Evolutionary conservation across 164 flowering plant species (phyloP), one percentile per base, ranked within the genome.

Genomic region (Akebia trifoliata): DNA sequence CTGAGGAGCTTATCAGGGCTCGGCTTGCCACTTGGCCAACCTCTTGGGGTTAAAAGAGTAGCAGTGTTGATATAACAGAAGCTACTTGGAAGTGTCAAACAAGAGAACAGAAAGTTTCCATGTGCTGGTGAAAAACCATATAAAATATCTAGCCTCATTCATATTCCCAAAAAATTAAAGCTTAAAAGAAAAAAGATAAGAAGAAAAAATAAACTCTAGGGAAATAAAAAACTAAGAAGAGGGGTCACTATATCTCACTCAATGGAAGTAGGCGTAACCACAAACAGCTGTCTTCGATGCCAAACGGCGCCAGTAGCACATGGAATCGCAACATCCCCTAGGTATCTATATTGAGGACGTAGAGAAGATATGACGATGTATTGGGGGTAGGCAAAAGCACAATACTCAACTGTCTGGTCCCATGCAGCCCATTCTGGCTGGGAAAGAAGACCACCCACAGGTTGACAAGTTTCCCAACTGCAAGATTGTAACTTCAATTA

Each of bases 381-480:
- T 25, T 81, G 84, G 40, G 81, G 96, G 69, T 93, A 93, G 25
- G 85, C 97, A 78, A 90, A 90, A 56, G 99, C 99, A 83, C 99
- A 93, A 69, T 93, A 93, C 66, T 93, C 97, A 65, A 93, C 97
- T 51, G 95, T 87, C 71, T 90, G 92, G 67, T 93, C 99, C 99
- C 99, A 93, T 58, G 94, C 97, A 68, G 97, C 76, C 97, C 97
- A 93, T 69, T 93, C 99, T 54, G 99, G 99, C 72, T 93, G 99
- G 54, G 99, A 85, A 59, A 93, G 89, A 69, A 87, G 86, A 59
- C 83, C 85, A 48, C 99, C 87, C 34, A 93, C 87, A 50, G 99
- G 93, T 71, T 93, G 81, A 80, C 81, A 93, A 54, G 85, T 84
- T 76, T 93, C 99, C 99, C 99, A 93, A 67, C 97, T 90, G 82